A percentile compares a stretch with the other conserved stretches of the same genome.
Evolutionary conservation across 768 basidiomycete genomes (phyloP).

Genomic region (Trametes elegans): DNA sequence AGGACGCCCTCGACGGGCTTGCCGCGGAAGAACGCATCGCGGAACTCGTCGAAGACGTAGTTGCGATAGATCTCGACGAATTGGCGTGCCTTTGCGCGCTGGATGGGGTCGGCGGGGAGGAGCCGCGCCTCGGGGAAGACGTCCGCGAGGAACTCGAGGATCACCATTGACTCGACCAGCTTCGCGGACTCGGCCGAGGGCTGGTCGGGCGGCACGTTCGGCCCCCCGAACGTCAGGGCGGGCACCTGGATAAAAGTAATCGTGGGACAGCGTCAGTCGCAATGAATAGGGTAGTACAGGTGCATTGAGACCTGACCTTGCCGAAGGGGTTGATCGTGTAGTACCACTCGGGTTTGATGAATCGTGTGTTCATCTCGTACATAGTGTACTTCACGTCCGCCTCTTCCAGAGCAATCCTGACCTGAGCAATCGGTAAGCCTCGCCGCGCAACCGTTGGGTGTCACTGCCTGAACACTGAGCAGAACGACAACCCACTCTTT

Average conservation of each 20-base stretch:
- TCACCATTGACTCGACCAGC: slow-evolving; percentile 58
- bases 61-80: slow-evolving; percentile 53
- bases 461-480: background rate
- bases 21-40: slow-evolving; percentile 38
- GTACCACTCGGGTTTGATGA: slow-evolving; percentile 69
- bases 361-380: slow-evolving; percentile 53
- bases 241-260: slow-evolving; percentile 42
- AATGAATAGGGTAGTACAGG: too few relatives aligned
- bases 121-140: slow-evolving; percentile 46
- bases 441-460: too few relatives aligned
- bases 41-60: slow-evolving; percentile 39
- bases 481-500: background rate
- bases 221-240: slow-evolving; percentile 59
- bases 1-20: slow-evolving; percentile 42
- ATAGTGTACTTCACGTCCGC: slow-evolving; percentile 44
- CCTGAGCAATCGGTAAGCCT: slow-evolving; percentile 30
- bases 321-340: slow-evolving; percentile 60
- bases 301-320: too few relatives aligned
- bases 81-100: slow-evolving; percentile 57
- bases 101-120: slow-evolving; percentile 53
- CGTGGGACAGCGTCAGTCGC: background rate
- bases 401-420: slow-evolving; percentile 62
- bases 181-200: slow-evolving; percentile 61
- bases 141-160: slow-evolving; percentile 66
- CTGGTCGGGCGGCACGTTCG: slow-evolving; percentile 47